phyloP scores from a whole-genome alignment of 768 basidiomycete species.

The Rhodotorula taiwanensis region DNA sequence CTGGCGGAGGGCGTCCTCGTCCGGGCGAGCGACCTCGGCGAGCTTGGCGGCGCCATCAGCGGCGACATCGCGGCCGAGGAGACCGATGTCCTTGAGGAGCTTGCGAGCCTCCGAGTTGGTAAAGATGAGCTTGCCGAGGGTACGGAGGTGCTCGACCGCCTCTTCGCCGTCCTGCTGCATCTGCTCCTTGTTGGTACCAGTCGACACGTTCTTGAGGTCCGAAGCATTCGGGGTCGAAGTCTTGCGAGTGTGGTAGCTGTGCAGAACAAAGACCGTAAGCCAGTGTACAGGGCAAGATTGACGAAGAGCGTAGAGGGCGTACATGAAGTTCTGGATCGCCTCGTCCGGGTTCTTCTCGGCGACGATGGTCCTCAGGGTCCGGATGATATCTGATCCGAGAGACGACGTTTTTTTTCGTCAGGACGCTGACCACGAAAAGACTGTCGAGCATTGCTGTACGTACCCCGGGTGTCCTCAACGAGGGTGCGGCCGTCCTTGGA shows the following conservation, averaged over 20 bases:
- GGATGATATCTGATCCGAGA: constrained; percentile 52
- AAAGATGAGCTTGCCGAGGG: constrained; percentile 65
- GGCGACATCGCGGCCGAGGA: constrained; percentile 44
- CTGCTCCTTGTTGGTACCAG: constrained; percentile 51
- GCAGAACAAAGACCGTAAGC: neutral
- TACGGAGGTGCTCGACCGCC: constrained; percentile 78
- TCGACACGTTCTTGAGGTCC: constrained; percentile 48
- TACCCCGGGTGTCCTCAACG: constrained; percentile 27
- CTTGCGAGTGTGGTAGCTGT: constrained; percentile 52
- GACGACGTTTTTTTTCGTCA: too few relatives aligned
- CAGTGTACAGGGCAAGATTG: too few relatives aligned
- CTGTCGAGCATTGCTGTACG: neutral
- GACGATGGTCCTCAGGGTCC: constrained; percentile 42
- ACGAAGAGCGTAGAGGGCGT: constrained; percentile 2
- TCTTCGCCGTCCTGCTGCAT: constrained; percentile 55
- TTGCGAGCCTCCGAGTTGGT: constrained; percentile 62
- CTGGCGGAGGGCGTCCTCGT: constrained; percentile 55
- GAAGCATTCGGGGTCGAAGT: constrained; percentile 45
- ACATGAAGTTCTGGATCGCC: constrained; percentile 78
- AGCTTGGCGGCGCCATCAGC: constrained; percentile 60
- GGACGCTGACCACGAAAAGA: constrained; percentile 31
- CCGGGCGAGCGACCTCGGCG: constrained; percentile 62
- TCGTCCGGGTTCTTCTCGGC: constrained; percentile 52
- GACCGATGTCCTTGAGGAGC: constrained; percentile 45
- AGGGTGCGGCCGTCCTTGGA: constrained; percentile 34